Evolutionary conservation across 352 stramenopile species (phyloP).

Genomic region (Pythium brachiatum): DNA sequence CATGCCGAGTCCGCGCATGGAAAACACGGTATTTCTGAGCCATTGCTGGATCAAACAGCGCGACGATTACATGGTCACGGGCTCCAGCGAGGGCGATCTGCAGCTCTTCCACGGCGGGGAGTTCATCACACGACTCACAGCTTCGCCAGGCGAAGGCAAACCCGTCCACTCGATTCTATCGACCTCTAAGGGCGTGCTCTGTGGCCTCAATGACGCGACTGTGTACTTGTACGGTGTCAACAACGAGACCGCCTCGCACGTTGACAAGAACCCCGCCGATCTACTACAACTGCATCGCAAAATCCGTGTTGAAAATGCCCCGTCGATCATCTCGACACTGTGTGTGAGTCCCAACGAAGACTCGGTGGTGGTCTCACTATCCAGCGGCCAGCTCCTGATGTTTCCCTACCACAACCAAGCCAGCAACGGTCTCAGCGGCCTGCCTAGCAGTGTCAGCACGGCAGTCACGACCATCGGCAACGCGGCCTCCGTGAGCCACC

Average conservation of each 20-base stretch:
- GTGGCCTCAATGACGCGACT: slow-evolving; percentile 63
- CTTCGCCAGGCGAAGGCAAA: slow-evolving; percentile 48
- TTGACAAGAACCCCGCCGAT: slow-evolving; percentile 32
- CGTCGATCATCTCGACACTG: slow-evolving; percentile 44
- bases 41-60: slow-evolving; percentile 90
- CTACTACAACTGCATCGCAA: slow-evolving; percentile 56
- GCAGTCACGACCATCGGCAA: slow-evolving; percentile 18
- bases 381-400: slow-evolving; percentile 61
- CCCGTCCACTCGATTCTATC: slow-evolving; percentile 59
- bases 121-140: slow-evolving; percentile 52
- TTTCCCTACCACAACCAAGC: slow-evolving; percentile 69
- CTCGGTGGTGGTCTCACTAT: slow-evolving; percentile 56
- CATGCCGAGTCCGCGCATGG: slow-evolving; percentile 78
- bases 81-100: slow-evolving; percentile 78
- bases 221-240: slow-evolving; percentile 70
- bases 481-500: slow-evolving; percentile 13
- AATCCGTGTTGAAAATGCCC: slow-evolving; percentile 56
- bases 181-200: slow-evolving; percentile 77
- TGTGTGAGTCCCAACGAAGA: slow-evolving; percentile 81
- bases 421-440: neutral
- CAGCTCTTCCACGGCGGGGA: slow-evolving; percentile 85
- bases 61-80: slow-evolving; percentile 87
- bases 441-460: slow-evolving; percentile 20
- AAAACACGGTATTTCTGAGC: slow-evolving; percentile 69
- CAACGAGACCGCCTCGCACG: slow-evolving; percentile 25